A percentile compares a stretch with the other conserved stretches of the same genome.
phyloP scores from a whole-genome alignment of 2,329 filamentous ascomycete genomes.

The Dactylellina leptospora region DNA sequence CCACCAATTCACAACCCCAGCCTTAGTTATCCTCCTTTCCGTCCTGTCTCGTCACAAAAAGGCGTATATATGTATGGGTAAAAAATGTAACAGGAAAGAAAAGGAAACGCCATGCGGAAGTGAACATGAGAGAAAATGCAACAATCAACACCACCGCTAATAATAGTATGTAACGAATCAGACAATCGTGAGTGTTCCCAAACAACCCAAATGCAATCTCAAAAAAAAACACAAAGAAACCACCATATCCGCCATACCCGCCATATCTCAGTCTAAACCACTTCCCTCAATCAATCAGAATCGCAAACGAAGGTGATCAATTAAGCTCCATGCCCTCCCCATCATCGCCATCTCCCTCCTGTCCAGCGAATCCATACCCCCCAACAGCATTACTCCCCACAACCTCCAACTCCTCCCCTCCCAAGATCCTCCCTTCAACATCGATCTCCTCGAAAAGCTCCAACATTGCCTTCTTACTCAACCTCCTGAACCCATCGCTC shows the following conservation, averaged over 20 bases:
- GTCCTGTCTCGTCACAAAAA: too few species aligned
- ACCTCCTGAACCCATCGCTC: conserved; percentile 81
- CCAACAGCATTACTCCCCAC: conserved; percentile 66
- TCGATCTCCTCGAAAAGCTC: conserved; percentile 94
- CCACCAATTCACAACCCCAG: too few species aligned
- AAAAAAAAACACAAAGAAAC: not conserved
- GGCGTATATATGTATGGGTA: too few species aligned
- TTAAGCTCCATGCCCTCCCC: conserved; percentile 46
- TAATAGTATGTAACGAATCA: not conserved
- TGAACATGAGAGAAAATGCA: conserved; percentile 28
- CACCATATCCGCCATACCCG: not conserved
- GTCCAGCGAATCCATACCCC: conserved; percentile 26
- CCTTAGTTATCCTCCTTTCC: too few species aligned
- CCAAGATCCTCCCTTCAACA: conserved; percentile 87
- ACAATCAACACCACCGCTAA: conserved; percentile 42
- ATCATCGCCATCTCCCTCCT: conserved; percentile 17
- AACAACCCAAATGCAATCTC: not conserved
- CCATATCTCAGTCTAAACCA: not conserved
- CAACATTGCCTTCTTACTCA: conserved; percentile 81
- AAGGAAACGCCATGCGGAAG: conserved; percentile 16
- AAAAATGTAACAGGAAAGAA: conserved; percentile 2
- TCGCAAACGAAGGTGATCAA: conserved; percentile 5
- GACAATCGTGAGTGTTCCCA: conserved; percentile 2
- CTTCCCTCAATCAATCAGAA: not conserved
- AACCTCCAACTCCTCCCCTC: conserved; percentile 80